Evolutionary conservation across 495 filamentous ascomycete species (phyloP).

Genomic region (Hyaloscypha variabilis): DNA sequence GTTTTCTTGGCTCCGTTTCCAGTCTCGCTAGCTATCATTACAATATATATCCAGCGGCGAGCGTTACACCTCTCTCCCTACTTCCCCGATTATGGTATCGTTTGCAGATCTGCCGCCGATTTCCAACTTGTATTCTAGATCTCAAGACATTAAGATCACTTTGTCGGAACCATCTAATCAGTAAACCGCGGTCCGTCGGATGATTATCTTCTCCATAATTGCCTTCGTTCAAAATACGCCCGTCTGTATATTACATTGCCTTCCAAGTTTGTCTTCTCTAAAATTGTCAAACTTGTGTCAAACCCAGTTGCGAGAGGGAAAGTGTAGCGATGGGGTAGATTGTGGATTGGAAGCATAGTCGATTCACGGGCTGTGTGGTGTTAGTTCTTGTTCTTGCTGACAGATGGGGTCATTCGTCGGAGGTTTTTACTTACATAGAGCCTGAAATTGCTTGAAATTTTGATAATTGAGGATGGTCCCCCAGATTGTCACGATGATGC

Average conservation of each 20-base stretch:
- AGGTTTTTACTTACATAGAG: slow-evolving; percentile 11
- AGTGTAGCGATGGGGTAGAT: slow-evolving; percentile 5
- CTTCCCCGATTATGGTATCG: too few relatives aligned
- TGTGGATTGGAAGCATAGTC: slow-evolving; percentile 13
- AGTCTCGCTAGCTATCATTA: too few relatives aligned
- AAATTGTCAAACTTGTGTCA: not conserved
- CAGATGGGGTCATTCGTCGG: not conserved
- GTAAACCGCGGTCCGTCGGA: not conserved
- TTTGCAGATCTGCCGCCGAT: too few relatives aligned
- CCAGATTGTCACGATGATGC: slow-evolving; percentile 16
- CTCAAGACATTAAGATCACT: not conserved
- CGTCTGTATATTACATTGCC: not conserved
- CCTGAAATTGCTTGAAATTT: slow-evolving; percentile 18
- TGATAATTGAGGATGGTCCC: slow-evolving; percentile 16
- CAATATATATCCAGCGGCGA: too few relatives aligned
- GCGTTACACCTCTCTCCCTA: too few relatives aligned
- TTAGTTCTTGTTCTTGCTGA: slow-evolving; percentile 5
- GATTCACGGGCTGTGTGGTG: slow-evolving; percentile 8
- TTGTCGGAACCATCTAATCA: not conserved
- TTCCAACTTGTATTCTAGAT: not conserved
- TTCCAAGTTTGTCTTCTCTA: not conserved
- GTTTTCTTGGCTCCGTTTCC: too few relatives aligned
- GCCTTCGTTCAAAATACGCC: slow-evolving; percentile 8
- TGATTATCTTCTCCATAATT: not conserved
- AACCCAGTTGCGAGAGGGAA: slow-evolving; percentile 8